Conservation (phyloP, 805 yeast species). For the Candida taoyuanica region DNA sequence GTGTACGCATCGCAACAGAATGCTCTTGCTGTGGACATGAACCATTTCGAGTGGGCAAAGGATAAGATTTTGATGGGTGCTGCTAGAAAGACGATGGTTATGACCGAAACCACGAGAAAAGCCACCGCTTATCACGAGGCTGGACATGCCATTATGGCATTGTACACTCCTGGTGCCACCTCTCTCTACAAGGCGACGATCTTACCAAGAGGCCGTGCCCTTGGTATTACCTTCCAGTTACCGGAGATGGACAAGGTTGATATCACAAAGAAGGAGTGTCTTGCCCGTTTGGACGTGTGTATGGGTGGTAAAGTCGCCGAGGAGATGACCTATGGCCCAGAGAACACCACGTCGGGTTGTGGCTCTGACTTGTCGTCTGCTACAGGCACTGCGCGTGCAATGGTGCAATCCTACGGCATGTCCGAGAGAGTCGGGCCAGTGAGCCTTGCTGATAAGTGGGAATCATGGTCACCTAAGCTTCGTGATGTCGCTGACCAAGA, state of each 20-base stretch:
- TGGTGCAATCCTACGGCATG: constrained; percentile 98
- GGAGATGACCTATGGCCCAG: constrained; percentile 85
- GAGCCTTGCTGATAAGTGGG: constrained; percentile 86
- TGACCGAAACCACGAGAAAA: constrained; percentile 89
- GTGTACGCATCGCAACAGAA: constrained; percentile 91
- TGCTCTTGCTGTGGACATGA: constrained; percentile 86
- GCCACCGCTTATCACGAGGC: constrained; percentile 99
- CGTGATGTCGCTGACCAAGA: constrained; percentile 91
- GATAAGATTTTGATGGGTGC: constrained; percentile 98
- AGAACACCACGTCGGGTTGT: constrained; percentile 93
- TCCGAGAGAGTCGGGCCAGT: constrained; percentile 91
- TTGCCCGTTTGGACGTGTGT: constrained; percentile 90
- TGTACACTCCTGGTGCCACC: constrained; percentile 91
- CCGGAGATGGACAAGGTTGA: constrained; percentile 99
- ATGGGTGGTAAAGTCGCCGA: constrained; percentile 99
- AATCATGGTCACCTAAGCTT: constrained; percentile 85
- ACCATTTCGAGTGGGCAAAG: constrained; percentile 97
- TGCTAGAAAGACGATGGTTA: constrained; percentile 94
- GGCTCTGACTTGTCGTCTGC: constrained; percentile 88
- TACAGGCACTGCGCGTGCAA: constrained; percentile 88
- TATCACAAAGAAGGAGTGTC: constrained; percentile 82
- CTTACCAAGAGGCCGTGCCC: constrained; percentile 92
- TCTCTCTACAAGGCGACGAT: constrained; percentile 96
- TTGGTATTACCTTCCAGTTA: constrained; percentile 94
- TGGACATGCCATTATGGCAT: constrained; percentile 97